These are phyloP conservation scores for Rusavskia elegans DNA, from an alignment of 495 filamentous ascomycete species.

Conservation along the genomic window DNA sequence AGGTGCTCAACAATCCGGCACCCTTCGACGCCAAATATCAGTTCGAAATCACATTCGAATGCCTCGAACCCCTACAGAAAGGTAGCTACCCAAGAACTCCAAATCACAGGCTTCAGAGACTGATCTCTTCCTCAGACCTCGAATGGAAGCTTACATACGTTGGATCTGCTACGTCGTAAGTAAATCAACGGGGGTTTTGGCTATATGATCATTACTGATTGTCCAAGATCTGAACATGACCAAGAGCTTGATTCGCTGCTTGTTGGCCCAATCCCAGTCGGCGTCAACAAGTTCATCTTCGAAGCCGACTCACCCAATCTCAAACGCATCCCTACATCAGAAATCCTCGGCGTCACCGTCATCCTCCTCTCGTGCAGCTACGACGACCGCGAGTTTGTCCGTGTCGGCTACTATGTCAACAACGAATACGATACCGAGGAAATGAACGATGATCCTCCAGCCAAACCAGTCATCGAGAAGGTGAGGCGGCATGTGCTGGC, in stretches of 20 bases:
- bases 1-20: constrained; percentile 92
- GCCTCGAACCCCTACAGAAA: constrained; percentile 81
- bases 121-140: constrained; percentile 47
- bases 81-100: constrained; percentile 29
- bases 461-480: constrained; percentile 81
- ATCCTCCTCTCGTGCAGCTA: constrained; percentile 94
- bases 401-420: constrained; percentile 97
- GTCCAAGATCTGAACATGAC: constrained; percentile 72
- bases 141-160: constrained; percentile 99
- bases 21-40: constrained; percentile 75
- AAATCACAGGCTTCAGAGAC: background rate
- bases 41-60: constrained; percentile 98
- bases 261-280: constrained; percentile 89
- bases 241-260: constrained; percentile 95
- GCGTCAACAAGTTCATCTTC: constrained; percentile 97
- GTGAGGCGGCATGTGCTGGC: constrained; percentile 84
- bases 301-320: constrained; percentile 86
- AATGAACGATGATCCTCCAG: constrained; percentile 69
- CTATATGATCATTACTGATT: constrained; percentile 8
- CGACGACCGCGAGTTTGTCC: constrained; percentile 90
- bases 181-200: constrained; percentile 8
- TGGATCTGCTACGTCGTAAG: constrained; percentile 90
- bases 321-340: constrained; percentile 74
- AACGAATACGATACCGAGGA: constrained; percentile 95
- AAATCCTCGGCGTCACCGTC: constrained; percentile 93